phyloP scores from a whole-genome alignment of 129 eudicot genomes.

The Chrysanthemum makinoi region DNA sequence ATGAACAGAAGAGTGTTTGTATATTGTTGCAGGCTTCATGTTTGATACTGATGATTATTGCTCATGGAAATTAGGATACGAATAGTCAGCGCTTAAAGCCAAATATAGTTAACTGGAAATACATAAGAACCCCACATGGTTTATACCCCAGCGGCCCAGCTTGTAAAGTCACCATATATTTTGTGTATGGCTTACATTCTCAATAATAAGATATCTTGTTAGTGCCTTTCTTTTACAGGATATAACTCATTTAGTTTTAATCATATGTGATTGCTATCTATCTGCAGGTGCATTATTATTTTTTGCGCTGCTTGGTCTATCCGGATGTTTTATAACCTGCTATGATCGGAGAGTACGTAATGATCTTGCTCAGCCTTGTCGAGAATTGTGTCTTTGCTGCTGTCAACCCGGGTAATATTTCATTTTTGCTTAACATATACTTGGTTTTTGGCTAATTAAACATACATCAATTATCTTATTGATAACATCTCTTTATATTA shows the following conservation, averaged over 20 bases:
- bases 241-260: not conserved
- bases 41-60: no score
- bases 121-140: not conserved
- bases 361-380: slow-evolving; percentile 96
- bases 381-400: slow-evolving; percentile 95
- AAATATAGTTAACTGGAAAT: no score
- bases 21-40: no score
- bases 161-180: slow-evolving; percentile 1
- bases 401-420: slow-evolving; percentile 88
- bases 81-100: no score
- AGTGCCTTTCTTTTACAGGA: slow-evolving; percentile 1
- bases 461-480: not conserved
- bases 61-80: no score
- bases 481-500: no score
- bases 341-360: slow-evolving; percentile 94
- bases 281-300: slow-evolving; percentile 85
- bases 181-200: not conserved
- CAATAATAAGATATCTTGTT: not conserved
- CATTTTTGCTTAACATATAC: not conserved
- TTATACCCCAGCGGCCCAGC: not conserved
- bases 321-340: slow-evolving; percentile 97
- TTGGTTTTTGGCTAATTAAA: not conserved
- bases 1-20: no score
- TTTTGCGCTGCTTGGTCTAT: slow-evolving; percentile 88
- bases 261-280: slow-evolving; percentile 14